Percentiles rank a stretch among this genome's conserved stretches.
Evolutionary conservation across 2,329 filamentous ascomycete genomes (phyloP).

Genomic region (Ceratocystis albifundus): DNA sequence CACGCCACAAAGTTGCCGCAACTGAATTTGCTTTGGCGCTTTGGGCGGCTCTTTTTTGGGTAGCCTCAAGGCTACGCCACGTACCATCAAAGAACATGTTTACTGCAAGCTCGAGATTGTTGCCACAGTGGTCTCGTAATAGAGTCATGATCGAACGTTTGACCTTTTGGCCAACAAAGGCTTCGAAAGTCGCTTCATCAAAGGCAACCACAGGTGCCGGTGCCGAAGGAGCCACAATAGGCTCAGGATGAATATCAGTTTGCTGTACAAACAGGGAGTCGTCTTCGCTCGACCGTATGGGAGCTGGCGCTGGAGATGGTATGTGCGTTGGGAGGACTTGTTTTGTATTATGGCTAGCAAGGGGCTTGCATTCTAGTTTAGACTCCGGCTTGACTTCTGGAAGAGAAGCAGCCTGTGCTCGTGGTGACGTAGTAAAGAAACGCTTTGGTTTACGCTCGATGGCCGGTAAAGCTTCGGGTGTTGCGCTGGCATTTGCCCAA

Average conservation of each 20-base stretch:
- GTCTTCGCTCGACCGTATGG: not conserved
- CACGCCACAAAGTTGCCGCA: constrained; percentile 13
- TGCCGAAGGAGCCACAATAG: not conserved
- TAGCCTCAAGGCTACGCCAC: constrained; percentile 32
- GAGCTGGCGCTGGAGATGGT: not conserved
- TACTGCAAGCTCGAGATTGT: constrained; percentile 50
- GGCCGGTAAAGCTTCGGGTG: not conserved
- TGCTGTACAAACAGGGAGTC: constrained; percentile 18
- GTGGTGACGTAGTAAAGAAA: not conserved
- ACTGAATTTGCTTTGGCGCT: constrained; percentile 11
- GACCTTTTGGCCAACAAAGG: constrained; percentile 48
- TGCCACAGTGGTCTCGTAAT: constrained; percentile 44
- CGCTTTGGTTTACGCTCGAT: constrained; percentile 2
- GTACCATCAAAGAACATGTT: constrained; percentile 62
- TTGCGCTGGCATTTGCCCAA: too few relatives aligned
- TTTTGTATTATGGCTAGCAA: not conserved
- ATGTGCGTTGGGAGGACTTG: not conserved
- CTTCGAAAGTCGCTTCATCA: constrained; percentile 47
- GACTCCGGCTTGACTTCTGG: not conserved
- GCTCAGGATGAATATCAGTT: not conserved
- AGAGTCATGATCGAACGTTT: constrained; percentile 37
- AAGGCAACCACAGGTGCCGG: constrained; percentile 33
- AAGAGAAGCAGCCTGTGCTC: not conserved
- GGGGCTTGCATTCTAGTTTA: not conserved
- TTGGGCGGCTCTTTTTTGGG: constrained; percentile 11